phyloP scores from a whole-genome alignment of 1,139 yeast species.

The Meyerozyma sp. region DNA sequence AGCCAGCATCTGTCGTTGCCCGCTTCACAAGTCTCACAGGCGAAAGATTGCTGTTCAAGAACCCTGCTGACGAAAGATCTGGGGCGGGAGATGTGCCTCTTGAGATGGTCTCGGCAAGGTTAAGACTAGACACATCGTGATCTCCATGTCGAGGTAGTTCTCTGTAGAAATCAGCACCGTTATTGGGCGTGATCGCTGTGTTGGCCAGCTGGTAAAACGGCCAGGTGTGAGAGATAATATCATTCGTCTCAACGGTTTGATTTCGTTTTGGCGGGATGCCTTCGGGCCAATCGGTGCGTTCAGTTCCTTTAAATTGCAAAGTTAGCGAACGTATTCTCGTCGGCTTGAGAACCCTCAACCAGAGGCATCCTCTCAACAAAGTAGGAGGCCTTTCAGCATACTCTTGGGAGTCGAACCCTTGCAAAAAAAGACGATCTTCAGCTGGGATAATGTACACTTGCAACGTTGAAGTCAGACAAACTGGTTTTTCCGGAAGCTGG shows the following conservation, averaged over 20 bases:
- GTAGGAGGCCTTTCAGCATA: conserved; percentile 72
- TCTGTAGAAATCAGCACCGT: conserved; percentile 51
- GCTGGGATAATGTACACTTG: conserved; percentile 60
- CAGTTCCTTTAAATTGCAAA: conserved; percentile 63
- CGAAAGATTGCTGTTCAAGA: conserved; percentile 24
- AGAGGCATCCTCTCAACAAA: conserved; percentile 75
- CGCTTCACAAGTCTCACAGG: conserved; percentile 33
- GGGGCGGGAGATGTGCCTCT: conserved; percentile 19
- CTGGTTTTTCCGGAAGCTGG: conserved; percentile 46
- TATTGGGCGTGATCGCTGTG: conserved; percentile 28
- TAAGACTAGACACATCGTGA: conserved; percentile 29
- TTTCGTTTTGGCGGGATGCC: conserved; percentile 89
- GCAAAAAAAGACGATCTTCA: conserved; percentile 73
- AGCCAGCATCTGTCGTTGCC: conserved; percentile 12
- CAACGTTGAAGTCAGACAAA: conserved; percentile 41
- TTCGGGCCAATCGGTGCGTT: conserved; percentile 96
- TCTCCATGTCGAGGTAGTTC: conserved; percentile 23
- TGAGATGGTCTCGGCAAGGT: conserved; percentile 20
- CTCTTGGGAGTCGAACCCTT: conserved; percentile 72
- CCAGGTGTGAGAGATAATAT: conserved; percentile 81
- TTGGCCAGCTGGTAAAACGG: conserved; percentile 64
- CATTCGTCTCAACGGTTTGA: conserved; percentile 59
- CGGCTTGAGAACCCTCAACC: conserved; percentile 67
- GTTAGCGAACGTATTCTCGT: conserved; percentile 67
- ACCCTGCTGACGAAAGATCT: conserved; percentile 12